Base-by-base conservation (phyloP, 257 asterid species). In the Solanum sejunctum region DNA sequence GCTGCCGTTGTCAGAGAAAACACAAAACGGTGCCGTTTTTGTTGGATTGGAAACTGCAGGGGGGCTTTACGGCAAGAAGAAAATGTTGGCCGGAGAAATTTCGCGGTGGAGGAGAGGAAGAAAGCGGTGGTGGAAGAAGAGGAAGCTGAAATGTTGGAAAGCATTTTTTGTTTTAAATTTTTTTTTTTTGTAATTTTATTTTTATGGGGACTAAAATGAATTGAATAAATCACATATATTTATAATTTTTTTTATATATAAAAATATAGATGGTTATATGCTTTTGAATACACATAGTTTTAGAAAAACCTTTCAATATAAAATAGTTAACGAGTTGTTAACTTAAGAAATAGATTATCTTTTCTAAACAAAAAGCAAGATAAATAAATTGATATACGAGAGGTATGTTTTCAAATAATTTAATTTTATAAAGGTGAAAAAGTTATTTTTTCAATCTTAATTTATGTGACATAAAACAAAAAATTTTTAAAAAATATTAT, bases 1-100 rank as follows among this genome's bases (percentile, higher is more conserved):
- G 47, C 21, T 32, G 47, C 98, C 96, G 93, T 95, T 0, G 94
- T 86, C 54, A 85, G 80, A 41, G 81, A 58, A 85, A 77, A 85
- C 49, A 85, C 84, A 84, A 79, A 67, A 84, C 90, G 79, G 61
- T 77, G 84, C 84, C 49, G 90, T 77, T 77, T 77, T 51, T 26
- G 47, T 2, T 5, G 90, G 11, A 49, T 77, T 77, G 58, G 47
- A 47, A 77, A 72, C 4, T 72, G 55, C 7, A 45, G 43, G 28
- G 63, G 80, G 12, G 15, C 1, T 2, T 36, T 36, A 39, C 85
- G 87, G 85, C 45, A 84, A 72, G 78, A 84, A 47, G 86, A 86
- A 41, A 18, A 56, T 56, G 88, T 83, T 87, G 90, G 90, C 91
- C 80, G 85, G 88, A 55, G 89, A 90, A 85, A 87, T 90, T 86